Evolutionary conservation across 768 basidiomycete species (phyloP).

Genomic region (Chalciporus pseudorubinellus): DNA sequence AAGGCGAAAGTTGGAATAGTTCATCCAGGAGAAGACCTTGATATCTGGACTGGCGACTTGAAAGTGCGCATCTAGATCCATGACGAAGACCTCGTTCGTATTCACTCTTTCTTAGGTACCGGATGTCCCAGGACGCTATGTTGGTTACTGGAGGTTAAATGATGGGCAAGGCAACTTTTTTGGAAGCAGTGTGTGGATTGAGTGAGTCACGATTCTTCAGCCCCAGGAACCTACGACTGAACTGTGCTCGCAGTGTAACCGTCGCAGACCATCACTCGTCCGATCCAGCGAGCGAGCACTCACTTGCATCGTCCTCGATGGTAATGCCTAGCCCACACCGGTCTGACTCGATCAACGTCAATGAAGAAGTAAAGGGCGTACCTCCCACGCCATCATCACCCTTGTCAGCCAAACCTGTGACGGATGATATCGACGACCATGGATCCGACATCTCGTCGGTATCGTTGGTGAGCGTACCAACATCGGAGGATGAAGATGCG

Average conservation of each 20-base stretch:
- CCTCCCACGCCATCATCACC: constrained; percentile 10
- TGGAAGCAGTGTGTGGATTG: constrained; percentile 71
- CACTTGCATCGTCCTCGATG: constrained; percentile 64
- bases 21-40: constrained; percentile 53
- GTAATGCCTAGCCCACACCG: constrained; percentile 53
- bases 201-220: constrained; percentile 49
- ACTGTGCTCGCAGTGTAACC: constrained; percentile 47
- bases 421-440: constrained; percentile 36
- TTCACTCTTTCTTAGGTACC: constrained; percentile 52
- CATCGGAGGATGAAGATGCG: constrained; percentile 53
- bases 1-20: constrained; percentile 54
- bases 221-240: constrained; percentile 2
- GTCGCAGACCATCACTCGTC: constrained; percentile 51
- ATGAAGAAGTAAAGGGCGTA: constrained; percentile 4
- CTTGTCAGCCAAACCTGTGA: constrained; percentile 31
- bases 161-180: constrained; percentile 60
- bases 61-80: constrained; percentile 46
- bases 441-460: constrained; percentile 46
- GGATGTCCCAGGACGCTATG: constrained; percentile 67
- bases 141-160: constrained; percentile 72
- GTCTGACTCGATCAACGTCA: constrained; percentile 11
- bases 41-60: constrained; percentile 71
- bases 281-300: constrained; percentile 40
- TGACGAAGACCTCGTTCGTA: background rate
- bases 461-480: constrained; percentile 60